Conservation (phyloP, 177 flowering plant species). For the Tripterygium wilfordii region DNA sequence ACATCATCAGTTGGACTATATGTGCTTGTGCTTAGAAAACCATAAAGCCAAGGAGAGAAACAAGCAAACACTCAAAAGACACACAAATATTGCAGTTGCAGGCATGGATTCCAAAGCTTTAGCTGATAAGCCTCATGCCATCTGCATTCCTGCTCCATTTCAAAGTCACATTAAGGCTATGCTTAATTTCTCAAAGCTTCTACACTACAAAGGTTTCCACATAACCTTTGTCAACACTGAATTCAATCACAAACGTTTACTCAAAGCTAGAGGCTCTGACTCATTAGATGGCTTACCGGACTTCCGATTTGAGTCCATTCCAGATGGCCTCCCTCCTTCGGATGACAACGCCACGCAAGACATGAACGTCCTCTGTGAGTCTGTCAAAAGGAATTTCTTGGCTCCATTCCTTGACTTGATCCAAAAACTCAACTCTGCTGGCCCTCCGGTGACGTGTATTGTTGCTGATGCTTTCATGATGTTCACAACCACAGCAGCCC, state of each 20-base stretch:
- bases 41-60: no score
- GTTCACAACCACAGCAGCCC: slow-evolving; percentile 6
- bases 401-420: slow-evolving; percentile 8
- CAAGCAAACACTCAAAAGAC: no score
- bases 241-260: slow-evolving; percentile 15
- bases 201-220: slow-evolving; percentile 14
- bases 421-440: neutral
- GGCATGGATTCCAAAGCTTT: neutral
- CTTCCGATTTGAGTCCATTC: slow-evolving; percentile 1
- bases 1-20: no score
- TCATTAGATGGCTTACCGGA: slow-evolving; percentile 4
- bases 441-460: slow-evolving; percentile 15
- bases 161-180: slow-evolving; percentile 21
- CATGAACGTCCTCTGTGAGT: neutral
- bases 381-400: slow-evolving; percentile 2
- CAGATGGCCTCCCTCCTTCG: slow-evolving; percentile 14
- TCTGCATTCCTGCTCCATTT: slow-evolving; percentile 17
- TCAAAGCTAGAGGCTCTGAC: slow-evolving; percentile 10
- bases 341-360: slow-evolving; percentile 9
- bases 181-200: slow-evolving; percentile 18
- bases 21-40: no score
- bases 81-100: no score
- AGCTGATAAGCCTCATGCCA: slow-evolving; percentile 11
- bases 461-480: slow-evolving; percentile 11
- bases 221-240: slow-evolving; percentile 21